Conservation (phyloP, 108 stramenopile species). For the Cyclotella baltica region DNA sequence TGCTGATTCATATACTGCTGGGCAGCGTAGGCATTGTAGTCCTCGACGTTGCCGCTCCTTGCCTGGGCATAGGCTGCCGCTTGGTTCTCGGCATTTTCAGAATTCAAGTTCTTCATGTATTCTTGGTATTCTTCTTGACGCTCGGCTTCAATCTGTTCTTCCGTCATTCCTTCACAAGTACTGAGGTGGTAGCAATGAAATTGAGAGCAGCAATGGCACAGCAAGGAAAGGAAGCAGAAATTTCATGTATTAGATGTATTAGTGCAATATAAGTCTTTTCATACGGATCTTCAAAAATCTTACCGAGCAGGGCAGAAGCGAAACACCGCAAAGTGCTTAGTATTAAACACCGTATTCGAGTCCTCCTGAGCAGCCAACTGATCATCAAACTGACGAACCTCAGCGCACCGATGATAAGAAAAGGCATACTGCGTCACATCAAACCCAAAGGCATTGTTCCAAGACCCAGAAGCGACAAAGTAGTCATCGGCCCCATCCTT, state of each 20-base stretch:
- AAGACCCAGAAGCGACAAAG: constrained; percentile 22
- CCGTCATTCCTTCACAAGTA: constrained; percentile 53
- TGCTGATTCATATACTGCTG: constrained; percentile 16
- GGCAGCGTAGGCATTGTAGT: neutral
- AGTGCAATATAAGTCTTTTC: constrained; percentile 31
- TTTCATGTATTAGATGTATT: constrained; percentile 60
- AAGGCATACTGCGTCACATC: constrained; percentile 73
- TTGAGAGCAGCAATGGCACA: constrained; percentile 84
- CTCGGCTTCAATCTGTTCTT: constrained; percentile 21
- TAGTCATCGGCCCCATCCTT: constrained; percentile 32
- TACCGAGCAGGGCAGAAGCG: constrained; percentile 74
- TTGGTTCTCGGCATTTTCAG: constrained; percentile 1
- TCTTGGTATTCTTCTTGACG: neutral
- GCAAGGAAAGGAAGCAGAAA: constrained; percentile 77
- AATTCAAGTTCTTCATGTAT: neutral
- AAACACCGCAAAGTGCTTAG: constrained; percentile 81
- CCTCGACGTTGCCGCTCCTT: neutral
- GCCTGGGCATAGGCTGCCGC: neutral
- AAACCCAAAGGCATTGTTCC: constrained; percentile 53
- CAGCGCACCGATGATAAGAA: constrained; percentile 80
- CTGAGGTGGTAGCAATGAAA: constrained; percentile 63
- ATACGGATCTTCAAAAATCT: constrained; percentile 25
- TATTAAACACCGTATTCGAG: constrained; percentile 56
- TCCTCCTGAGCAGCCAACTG: constrained; percentile 57
- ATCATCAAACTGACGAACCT: constrained; percentile 49